Conservation (phyloP, 2,329 filamentous ascomycete species). For the Ophiocordyceps robertsii region DNA sequence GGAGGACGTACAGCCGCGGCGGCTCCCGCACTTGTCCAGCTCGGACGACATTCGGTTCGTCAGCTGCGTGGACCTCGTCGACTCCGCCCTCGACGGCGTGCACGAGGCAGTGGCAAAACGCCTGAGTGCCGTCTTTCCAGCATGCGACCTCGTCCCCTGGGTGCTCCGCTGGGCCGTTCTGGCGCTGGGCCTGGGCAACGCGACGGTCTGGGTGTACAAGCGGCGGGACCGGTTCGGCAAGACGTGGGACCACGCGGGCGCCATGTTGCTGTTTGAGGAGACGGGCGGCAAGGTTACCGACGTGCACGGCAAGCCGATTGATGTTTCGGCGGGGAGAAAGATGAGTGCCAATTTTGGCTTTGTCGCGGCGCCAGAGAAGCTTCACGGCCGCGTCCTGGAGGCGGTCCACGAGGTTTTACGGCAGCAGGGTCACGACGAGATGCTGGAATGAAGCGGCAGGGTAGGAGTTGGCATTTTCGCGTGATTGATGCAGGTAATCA, state of each 20-base stretch:
- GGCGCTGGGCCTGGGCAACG: conserved; percentile 37
- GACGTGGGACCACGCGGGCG: conserved; percentile 47
- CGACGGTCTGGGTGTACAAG: conserved; percentile 44
- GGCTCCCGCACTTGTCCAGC: conserved; percentile 15
- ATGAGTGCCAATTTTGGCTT: conserved; percentile 41
- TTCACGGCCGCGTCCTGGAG: conserved; percentile 35
- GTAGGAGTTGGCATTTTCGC: too few species aligned
- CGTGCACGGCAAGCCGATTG: conserved; percentile 35
- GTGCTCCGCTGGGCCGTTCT: conserved; percentile 41
- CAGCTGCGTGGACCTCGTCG: conserved; percentile 30
- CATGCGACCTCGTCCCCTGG: conserved; percentile 41
- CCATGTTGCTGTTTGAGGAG: conserved; percentile 45
- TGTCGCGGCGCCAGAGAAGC: conserved; percentile 32
- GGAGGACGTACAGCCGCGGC: conserved; percentile 12
- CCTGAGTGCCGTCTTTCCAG: conserved; percentile 29
- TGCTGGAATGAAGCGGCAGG: conserved; percentile 5
- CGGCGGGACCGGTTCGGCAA: conserved; percentile 33
- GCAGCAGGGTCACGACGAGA: conserved; percentile 15
- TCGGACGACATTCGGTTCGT: conserved; percentile 25
- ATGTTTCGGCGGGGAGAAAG: conserved; percentile 32
- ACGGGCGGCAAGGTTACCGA: conserved; percentile 42
- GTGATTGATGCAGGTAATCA: too few species aligned
- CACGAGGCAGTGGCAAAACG: conserved; percentile 29
- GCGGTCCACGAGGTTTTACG: conserved; percentile 67
- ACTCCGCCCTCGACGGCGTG: conserved; percentile 33